Conservation (phyloP, 805 yeast genomes). For the Wilhelminamyces savonicus region DNA sequence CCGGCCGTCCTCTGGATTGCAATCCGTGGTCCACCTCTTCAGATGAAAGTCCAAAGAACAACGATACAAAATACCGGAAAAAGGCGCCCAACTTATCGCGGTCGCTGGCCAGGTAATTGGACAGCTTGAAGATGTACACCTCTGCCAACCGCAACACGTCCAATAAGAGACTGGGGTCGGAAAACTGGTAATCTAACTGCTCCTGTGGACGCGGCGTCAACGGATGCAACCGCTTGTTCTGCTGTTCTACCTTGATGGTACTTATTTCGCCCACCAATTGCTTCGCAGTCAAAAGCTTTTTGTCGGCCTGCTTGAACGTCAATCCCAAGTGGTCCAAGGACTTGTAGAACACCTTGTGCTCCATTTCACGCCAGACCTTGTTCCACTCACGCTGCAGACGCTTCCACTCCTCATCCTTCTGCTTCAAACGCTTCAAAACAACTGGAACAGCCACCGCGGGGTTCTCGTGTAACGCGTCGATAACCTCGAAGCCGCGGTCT, state of each 20-base stretch:
- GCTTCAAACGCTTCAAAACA: slow-evolving; percentile 85
- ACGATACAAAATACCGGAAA: slow-evolving; percentile 59
- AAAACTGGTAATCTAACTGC: slow-evolving; percentile 55
- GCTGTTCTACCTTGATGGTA: slow-evolving; percentile 86
- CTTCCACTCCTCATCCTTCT: slow-evolving; percentile 98
- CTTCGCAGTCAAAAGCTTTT: slow-evolving; percentile 82
- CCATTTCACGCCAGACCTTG: slow-evolving; percentile 97
- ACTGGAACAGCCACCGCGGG: slow-evolving; percentile 95
- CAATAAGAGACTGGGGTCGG: slow-evolving; percentile 60
- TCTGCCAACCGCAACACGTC: slow-evolving; percentile 69
- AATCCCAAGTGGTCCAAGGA: slow-evolving; percentile 92
- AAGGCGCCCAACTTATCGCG: slow-evolving; percentile 71
- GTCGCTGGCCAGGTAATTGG: slow-evolving; percentile 74
- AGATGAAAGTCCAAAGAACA: slow-evolving; percentile 61
- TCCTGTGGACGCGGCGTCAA: slow-evolving; percentile 82
- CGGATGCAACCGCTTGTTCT: slow-evolving; percentile 80
- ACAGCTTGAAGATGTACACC: slow-evolving; percentile 59
- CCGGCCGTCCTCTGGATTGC: slow-evolving; percentile 11
- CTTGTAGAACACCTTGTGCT: slow-evolving; percentile 89
- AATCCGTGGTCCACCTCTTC: slow-evolving; percentile 40
- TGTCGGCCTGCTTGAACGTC: slow-evolving; percentile 95
- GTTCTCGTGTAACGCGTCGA: slow-evolving; percentile 90
- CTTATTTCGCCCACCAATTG: slow-evolving; percentile 88
- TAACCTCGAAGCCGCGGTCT: slow-evolving; percentile 93
- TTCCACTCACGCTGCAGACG: slow-evolving; percentile 98